Evolutionary conservation across 768 basidiomycete species (phyloP), one percentile per base, ranked within the genome.

Genomic region (Trichaptum fuscoviolaceum): DNA sequence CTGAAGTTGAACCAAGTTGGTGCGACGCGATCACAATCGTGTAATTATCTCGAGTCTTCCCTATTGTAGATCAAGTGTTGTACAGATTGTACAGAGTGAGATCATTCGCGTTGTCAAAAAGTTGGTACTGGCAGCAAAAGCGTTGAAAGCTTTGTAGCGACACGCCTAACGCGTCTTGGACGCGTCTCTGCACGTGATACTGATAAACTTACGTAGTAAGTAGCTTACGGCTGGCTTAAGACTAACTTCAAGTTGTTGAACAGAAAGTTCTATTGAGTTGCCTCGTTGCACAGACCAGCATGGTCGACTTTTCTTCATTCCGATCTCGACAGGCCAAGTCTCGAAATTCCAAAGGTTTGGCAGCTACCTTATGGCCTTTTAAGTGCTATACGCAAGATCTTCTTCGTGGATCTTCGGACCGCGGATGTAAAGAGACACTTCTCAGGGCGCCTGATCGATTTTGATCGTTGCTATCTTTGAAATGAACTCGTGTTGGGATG

Each of bases 381-480:
- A 52, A 52, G 42, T 52, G 20, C 42, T 52, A 12, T 12, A 20
- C 42, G 6, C 42, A 20, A 12, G 20, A 52, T 52, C 42, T 52
- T 52, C 42, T 52, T 4, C 42, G 42, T 20, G 15, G 42, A 52
- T 52, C 42, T 52, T 52, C 42, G 42, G 20, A 52, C 42, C 42
- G 42, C 42, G 42, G 42, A 20, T 20, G 20, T 52, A 52, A 52
- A 52, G 42, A 52, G 42, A 52, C 42, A 52, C 42, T 52, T 52
- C 20, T 52, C 42, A 52, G 42, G 42, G 42, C 42, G 42, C 42
- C 20, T 52, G 12, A 52, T 52, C 42, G 42, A 52, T 52, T 52
- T 52, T 52, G 42, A 52, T 52, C 42, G 42, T 52, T 52, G 42
- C 42, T 52, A 52, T 52, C 42, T 52, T 52, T 52, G 42, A 52